Conservation (phyloP, 2,329 filamentous ascomycete genomes). For the Penicillium sp. region DNA sequence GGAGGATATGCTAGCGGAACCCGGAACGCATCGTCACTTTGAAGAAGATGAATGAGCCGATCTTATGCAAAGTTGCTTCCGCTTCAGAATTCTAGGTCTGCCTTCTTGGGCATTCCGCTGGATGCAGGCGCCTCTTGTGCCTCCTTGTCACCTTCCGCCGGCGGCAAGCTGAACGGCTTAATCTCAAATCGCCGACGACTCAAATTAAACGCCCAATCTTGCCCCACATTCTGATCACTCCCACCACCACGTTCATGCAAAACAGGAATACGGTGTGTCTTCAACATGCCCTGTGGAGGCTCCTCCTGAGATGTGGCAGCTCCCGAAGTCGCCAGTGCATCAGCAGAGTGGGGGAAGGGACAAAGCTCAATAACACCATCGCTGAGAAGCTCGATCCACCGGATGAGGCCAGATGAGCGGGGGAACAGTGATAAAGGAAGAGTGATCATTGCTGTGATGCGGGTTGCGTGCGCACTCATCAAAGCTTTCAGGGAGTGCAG, state of each 20-base stretch:
- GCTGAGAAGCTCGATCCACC: slow-evolving; percentile 81
- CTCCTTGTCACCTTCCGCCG: slow-evolving; percentile 72
- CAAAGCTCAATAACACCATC: slow-evolving; percentile 87
- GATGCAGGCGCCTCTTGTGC: slow-evolving; percentile 53
- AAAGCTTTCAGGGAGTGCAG: slow-evolving; percentile 75
- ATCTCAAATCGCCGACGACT: slow-evolving; percentile 82
- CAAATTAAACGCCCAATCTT: slow-evolving; percentile 88
- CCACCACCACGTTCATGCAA: slow-evolving; percentile 88
- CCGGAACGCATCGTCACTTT: slow-evolving; percentile 25
- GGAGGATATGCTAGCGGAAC: slow-evolving; percentile 58
- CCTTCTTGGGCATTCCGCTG: slow-evolving; percentile 58
- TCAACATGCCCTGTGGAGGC: slow-evolving; percentile 80
- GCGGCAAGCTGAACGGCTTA: slow-evolving; percentile 84
- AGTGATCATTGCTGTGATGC: slow-evolving; percentile 71
- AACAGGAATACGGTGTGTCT: slow-evolving; percentile 77
- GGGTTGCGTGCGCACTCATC: slow-evolving; percentile 64
- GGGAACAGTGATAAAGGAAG: slow-evolving; percentile 80
- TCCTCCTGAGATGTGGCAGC: slow-evolving; percentile 65
- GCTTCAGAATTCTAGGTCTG: slow-evolving; percentile 67
- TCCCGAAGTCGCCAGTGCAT: slow-evolving; percentile 53
- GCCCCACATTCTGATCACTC: slow-evolving; percentile 66
- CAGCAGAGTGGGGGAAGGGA: slow-evolving; percentile 64
- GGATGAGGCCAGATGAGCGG: slow-evolving; percentile 70
- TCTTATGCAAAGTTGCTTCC: background rate
- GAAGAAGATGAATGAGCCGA: slow-evolving; percentile 34